Evolutionary conservation across 148 eudicot genomes (phyloP).

Genomic region (Rhododendron ferrugineum): DNA sequence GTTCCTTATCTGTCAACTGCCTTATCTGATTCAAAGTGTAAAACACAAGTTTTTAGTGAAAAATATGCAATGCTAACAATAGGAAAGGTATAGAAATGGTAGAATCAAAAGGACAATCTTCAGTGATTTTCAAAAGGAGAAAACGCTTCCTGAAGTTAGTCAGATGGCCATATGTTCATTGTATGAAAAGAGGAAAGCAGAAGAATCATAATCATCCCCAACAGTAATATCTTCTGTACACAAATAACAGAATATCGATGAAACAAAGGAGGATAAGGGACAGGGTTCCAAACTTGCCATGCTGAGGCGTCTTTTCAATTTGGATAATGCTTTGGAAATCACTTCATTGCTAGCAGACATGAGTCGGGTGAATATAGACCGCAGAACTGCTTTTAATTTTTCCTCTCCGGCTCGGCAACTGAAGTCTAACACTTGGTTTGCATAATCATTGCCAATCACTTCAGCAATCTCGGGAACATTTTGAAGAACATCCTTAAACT

Average conservation of each 20-base stretch:
- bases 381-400: slow-evolving; percentile 43
- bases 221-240: background rate
- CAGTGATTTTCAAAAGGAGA: background rate
- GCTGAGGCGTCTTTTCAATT: slow-evolving; percentile 56
- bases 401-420: slow-evolving; percentile 42
- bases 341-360: slow-evolving; percentile 70
- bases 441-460: slow-evolving; percentile 53
- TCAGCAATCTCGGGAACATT: slow-evolving; percentile 74
- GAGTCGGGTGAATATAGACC: slow-evolving; percentile 52
- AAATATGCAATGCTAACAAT: background rate
- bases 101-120: background rate
- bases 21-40: slow-evolving; percentile 22
- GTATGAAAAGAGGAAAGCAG: background rate
- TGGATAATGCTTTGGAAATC: slow-evolving; percentile 45
- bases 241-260: background rate
- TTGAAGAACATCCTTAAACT: slow-evolving; percentile 59
- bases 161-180: background rate
- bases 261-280: background rate
- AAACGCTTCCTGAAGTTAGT: background rate
- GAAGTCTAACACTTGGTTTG: slow-evolving; percentile 40
- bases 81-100: background rate
- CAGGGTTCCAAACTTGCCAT: slow-evolving; percentile 20
- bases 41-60: background rate
- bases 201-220: background rate
- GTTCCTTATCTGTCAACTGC: slow-evolving; percentile 71